These are phyloP conservation scores for Dentipellis fragilis DNA, from an alignment of 768 basidiomycete genomes.

Conservation along the genomic window DNA sequence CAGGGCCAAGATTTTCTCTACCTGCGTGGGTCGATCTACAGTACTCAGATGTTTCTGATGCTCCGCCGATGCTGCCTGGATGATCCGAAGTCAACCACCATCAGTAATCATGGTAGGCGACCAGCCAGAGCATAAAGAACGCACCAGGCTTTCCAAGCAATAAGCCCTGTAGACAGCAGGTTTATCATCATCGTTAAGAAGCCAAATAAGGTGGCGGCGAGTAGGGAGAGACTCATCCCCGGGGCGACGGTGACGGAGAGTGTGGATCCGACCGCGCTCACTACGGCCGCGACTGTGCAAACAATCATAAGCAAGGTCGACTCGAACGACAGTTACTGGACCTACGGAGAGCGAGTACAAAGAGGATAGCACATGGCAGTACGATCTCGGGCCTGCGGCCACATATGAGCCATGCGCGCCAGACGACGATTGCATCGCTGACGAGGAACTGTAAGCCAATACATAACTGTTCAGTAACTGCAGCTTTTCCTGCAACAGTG, in stretches of 20 bases:
- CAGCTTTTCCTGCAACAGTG: not conserved
- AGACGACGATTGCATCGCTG: not conserved
- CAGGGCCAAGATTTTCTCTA: not conserved
- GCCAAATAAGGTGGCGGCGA: not conserved
- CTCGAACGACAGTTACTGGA: not conserved
- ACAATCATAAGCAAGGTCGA: not conserved
- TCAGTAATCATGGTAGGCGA: no score
- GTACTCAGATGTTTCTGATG: not conserved
- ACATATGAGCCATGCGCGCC: not conserved
- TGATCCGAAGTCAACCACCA: no score
- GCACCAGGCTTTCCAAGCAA: not conserved
- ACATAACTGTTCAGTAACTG: not conserved
- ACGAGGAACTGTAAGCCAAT: not conserved
- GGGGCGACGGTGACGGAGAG: not conserved
- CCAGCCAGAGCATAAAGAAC: not conserved
- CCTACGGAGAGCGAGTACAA: not conserved
- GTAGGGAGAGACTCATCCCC: not conserved
- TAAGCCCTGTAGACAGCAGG: not conserved
- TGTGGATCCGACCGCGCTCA: not conserved
- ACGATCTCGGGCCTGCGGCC: not conserved
- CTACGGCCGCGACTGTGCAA: not conserved
- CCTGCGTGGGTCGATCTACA: not conserved
- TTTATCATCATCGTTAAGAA: not conserved
- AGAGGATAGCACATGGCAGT: not conserved
- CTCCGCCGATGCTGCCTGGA: not conserved